Evolutionary conservation across 805 yeast species (phyloP), one percentile per base, ranked within the genome.

Genomic region (Saccharomycopsis selenospora): DNA sequence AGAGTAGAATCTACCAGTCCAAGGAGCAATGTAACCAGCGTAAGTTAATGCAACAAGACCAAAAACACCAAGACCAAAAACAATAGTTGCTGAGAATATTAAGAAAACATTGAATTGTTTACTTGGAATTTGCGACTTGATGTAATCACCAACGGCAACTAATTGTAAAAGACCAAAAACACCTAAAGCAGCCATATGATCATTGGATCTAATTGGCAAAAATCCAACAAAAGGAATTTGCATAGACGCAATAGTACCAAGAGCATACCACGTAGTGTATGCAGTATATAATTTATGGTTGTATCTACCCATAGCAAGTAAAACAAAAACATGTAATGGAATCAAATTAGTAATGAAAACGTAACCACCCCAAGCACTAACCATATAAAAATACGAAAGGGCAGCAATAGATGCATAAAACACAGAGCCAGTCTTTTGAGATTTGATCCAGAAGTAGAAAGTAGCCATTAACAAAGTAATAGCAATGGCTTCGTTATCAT

Each of bases 291-390:
- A 65, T 56, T 81, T 79, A 58, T 81, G 81, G 57, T 77, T 77
- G 67, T 89, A 93, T 61, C 99, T 82, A 46, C 99, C 99, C 98
- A 93, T 93, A 56, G 87, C 68, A 46, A 93, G 68, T 62, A 93
- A 72, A 44, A 88, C 90, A 61, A 93, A 90, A 23, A 90, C 89
- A 64, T 93, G 99, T 58, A 93, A 72, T 42, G 99, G 99, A 59
- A 93, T 88, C 73, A 95, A 80, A 70, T 93, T 93, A 51, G 99
- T 93, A 68, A 93, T 95, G 73, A 93, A 93, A 46, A 95, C 99
- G 64, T 93, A 93, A 24, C 99, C 99, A 72, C 99, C 99, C 97
- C 99, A 90, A 10, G 99, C 99, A 43, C 95, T 82, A 46, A 93
- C 99, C 99, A 93, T 93, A 74, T 93, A 93, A 68, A 95, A 93